These are phyloP conservation scores for Coccomyxa subellipsoidea DNA, from an alignment of 163 green algal genomes.

Conservation along the genomic window DNA sequence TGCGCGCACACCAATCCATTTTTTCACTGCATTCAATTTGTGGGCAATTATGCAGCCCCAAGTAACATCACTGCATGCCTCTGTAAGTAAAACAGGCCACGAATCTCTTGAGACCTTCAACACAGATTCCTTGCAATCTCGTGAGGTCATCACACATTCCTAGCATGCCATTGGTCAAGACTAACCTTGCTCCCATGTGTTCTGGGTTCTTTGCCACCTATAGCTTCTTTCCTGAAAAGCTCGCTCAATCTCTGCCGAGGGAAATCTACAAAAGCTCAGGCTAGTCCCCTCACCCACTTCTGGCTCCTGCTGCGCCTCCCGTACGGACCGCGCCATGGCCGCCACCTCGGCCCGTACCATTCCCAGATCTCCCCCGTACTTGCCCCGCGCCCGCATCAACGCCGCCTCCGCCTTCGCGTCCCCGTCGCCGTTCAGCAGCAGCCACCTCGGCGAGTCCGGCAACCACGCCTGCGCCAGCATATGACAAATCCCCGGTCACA, in stretches of 20 bases:
- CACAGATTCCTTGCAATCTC: no score
- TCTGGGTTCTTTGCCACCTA: no score
- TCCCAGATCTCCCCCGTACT: constrained; percentile 11
- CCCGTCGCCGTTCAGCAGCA: constrained; percentile 57
- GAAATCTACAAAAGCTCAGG: no score
- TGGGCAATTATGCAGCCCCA: no score
- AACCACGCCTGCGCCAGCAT: constrained; percentile 31
- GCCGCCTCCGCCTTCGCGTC: constrained; percentile 31
- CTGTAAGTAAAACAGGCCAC: neutral
- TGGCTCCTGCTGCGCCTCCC: neutral
- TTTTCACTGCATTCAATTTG: neutral
- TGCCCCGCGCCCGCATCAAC: constrained; percentile 41
- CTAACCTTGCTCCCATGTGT: no score
- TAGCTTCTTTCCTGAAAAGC: no score
- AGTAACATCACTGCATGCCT: neutral
- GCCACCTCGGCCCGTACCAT: constrained; percentile 39
- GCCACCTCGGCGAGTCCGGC: constrained; percentile 84
- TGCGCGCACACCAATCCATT: neutral
- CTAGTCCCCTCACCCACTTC: neutral
- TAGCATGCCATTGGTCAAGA: no score
- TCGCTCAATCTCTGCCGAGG: no score
- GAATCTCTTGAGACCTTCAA: no score
- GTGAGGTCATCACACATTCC: no score
- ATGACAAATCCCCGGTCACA: neutral
- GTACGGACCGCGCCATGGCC: constrained; percentile 9